Evolutionary conservation across 2,329 filamentous ascomycete species (phyloP).

Genomic region (Intubia oerlemansii): DNA sequence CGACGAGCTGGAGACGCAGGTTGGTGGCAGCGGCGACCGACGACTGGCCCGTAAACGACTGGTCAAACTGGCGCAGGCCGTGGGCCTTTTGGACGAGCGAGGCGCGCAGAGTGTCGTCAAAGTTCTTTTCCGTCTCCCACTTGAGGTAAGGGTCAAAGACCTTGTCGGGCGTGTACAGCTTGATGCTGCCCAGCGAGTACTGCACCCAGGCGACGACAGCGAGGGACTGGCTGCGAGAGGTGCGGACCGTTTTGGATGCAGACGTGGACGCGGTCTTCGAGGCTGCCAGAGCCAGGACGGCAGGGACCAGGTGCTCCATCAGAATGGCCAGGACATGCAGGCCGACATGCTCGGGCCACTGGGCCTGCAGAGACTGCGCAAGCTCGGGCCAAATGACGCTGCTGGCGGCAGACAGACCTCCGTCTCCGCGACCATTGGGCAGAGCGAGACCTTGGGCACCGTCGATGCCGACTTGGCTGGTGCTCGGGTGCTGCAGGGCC

Average conservation of each 20-base stretch:
- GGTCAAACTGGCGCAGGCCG: slow-evolving; percentile 44
- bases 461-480: slow-evolving; percentile 1
- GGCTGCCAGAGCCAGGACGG: slow-evolving; percentile 21
- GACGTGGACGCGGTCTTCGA: slow-evolving; percentile 11
- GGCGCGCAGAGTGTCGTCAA: slow-evolving; percentile 29
- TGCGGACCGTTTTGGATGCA: too few species aligned
- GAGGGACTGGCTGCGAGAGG: slow-evolving; percentile 10
- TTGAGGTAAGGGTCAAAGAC: slow-evolving; percentile 62
- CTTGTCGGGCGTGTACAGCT: slow-evolving; percentile 68
- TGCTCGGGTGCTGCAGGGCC: too few species aligned
- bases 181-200: slow-evolving; percentile 52
- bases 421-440: background rate
- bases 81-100: slow-evolving; percentile 34
- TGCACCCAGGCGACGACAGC: slow-evolving; percentile 49
- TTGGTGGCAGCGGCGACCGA: slow-evolving; percentile 27
- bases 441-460: too few species aligned
- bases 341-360: slow-evolving; percentile 11
- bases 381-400: slow-evolving; percentile 3
- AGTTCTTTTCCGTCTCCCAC: slow-evolving; percentile 41
- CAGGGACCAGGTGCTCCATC: slow-evolving; percentile 22
- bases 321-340: slow-evolving; percentile 15
- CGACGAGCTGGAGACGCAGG: slow-evolving; percentile 39
- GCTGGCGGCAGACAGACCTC: too few species aligned
- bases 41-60: slow-evolving; percentile 42
- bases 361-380: background rate